Conservation (phyloP, 768 basidiomycete genomes). For the Suillus hirtellus region DNA sequence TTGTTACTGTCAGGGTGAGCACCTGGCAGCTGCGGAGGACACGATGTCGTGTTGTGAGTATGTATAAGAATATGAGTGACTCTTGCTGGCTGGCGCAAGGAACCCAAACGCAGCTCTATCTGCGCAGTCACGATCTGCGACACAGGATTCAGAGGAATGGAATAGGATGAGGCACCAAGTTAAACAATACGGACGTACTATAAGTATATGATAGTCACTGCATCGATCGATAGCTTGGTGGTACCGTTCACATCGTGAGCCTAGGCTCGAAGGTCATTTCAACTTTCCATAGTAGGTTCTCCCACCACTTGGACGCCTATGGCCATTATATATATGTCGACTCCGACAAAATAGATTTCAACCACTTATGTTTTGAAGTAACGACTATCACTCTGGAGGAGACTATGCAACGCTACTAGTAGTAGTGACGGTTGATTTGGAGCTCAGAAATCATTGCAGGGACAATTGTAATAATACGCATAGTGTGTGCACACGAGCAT, state of each 20-base stretch:
- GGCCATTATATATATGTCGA: too few species aligned
- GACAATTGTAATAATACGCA: too few species aligned
- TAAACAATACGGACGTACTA: background rate
- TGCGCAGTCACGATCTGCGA: background rate
- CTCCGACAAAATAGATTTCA: too few species aligned
- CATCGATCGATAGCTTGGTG: background rate
- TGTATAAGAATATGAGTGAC: background rate
- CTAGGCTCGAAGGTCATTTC: background rate
- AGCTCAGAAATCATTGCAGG: too few species aligned
- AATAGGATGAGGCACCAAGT: background rate
- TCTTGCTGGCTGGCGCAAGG: background rate
- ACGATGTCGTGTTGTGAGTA: background rate
- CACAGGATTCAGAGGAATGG: background rate
- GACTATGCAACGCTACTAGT: too few species aligned
- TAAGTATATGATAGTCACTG: background rate
- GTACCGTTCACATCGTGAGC: background rate
- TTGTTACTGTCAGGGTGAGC: background rate
- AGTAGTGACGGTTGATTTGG: too few species aligned
- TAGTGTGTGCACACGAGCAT: too few species aligned
- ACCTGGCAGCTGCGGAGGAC: background rate
- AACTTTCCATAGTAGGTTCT: too few species aligned
- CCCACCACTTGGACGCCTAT: too few species aligned
- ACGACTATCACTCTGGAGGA: too few species aligned
- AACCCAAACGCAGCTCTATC: slow-evolving; percentile 5
- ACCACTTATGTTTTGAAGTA: too few species aligned